Percentiles rank a stretch among this genome's conserved stretches.
Evolutionary conservation across 768 basidiomycete genomes (phyloP).

Genomic region (Tubosaeta brunneosetosa): DNA sequence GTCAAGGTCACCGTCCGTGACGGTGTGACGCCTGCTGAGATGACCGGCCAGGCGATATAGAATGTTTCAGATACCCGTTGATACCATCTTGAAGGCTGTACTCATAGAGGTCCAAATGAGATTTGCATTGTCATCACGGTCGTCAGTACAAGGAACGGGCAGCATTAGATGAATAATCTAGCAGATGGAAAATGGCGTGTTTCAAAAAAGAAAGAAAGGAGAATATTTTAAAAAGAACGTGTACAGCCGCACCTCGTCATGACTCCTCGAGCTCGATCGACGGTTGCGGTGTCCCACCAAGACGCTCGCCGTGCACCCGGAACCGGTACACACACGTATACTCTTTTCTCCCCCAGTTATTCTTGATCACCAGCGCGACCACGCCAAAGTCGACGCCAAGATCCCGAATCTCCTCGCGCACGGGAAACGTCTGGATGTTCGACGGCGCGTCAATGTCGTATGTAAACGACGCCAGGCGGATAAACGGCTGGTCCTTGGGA

Average conservation of each 20-base stretch:
- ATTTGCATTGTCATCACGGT: conserved; percentile 20
- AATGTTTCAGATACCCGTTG: conserved; percentile 1
- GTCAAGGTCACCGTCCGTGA: conserved; percentile 45
- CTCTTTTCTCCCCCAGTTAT: conserved; percentile 81
- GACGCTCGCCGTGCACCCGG: conserved; percentile 66
- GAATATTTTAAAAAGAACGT: conserved; percentile 5
- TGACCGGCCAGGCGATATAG: conserved; percentile 10
- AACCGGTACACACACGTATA: conserved; percentile 89
- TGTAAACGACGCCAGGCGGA: conserved; percentile 65
- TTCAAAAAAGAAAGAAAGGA: conserved; percentile 3
- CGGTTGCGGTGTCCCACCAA: conserved; percentile 40
- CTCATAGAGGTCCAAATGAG: not conserved
- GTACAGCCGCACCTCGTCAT: conserved; percentile 1
- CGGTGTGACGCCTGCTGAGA: conserved; percentile 1
- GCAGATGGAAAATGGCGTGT: not conserved
- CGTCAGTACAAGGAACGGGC: conserved; percentile 20
- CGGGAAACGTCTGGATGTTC: conserved; percentile 79
- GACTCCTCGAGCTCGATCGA: conserved; percentile 16
- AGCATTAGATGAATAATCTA: conserved; percentile 9
- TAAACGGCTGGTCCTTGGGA: conserved; percentile 42
- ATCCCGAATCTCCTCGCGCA: conserved; percentile 58
- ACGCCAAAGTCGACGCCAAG: conserved; percentile 81
- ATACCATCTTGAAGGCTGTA: not conserved
- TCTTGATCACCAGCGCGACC: conserved; percentile 73
- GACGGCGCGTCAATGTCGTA: conserved; percentile 53